Conservation (phyloP, 148 eudicot species). For the Fallopia convolvulus region DNA sequence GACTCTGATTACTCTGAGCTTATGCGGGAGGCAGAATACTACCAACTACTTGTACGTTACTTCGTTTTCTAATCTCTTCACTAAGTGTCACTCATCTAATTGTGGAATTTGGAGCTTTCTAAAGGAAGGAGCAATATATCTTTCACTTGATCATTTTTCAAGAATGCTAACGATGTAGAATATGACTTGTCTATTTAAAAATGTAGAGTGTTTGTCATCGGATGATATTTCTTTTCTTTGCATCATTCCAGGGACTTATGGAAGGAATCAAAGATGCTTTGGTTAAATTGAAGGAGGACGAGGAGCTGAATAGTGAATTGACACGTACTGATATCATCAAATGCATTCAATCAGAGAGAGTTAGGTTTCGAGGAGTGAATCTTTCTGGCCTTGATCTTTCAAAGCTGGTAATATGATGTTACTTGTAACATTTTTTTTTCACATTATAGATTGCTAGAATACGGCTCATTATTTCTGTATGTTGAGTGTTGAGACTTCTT, state of each 20-base stretch:
- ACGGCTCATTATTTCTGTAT: neutral
- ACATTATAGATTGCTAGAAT: neutral
- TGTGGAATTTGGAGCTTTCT: neutral
- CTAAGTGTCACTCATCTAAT: neutral
- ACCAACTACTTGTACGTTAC: conserved; percentile 65
- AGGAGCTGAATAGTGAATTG: conserved; percentile 56
- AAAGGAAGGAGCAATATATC: neutral
- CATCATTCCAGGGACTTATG: conserved; percentile 50
- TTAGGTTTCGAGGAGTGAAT: conserved; percentile 83
- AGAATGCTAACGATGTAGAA: neutral
- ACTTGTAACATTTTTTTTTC: neutral
- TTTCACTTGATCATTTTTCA: neutral
- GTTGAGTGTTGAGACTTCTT: neutral
- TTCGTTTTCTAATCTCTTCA: conserved; percentile 9
- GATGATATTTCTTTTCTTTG: neutral
- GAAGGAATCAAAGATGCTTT: conserved; percentile 52
- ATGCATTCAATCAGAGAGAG: conserved; percentile 84
- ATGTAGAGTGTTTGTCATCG: neutral
- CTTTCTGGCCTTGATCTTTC: conserved; percentile 94
- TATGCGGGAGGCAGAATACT: conserved; percentile 85
- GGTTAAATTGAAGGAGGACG: conserved; percentile 60
- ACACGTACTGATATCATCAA: conserved; percentile 82
- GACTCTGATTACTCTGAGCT: conserved; percentile 75
- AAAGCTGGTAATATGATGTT: conserved; percentile 53
- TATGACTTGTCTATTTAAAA: neutral